Evolutionary conservation across 2,329 filamentous ascomycete species (phyloP).

Genomic region (Pseudocercospora musae): DNA sequence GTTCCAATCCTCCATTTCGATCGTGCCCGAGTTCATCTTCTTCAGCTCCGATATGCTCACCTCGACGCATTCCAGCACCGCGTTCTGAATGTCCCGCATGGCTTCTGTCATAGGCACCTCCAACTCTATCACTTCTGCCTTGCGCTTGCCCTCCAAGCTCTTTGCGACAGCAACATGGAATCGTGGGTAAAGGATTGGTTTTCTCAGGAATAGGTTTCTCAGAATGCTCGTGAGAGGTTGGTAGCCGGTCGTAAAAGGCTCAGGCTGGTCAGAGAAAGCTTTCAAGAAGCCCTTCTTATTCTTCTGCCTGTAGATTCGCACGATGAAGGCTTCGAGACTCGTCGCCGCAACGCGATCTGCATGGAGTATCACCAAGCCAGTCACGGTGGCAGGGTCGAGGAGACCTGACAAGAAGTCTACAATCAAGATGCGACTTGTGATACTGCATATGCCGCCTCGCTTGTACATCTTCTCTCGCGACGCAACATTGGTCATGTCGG

Average conservation of each 20-base stretch:
- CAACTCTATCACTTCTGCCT: conserved; percentile 94
- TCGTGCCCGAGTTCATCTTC: conserved; percentile 74
- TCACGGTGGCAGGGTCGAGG: conserved; percentile 78
- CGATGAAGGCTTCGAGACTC: conserved; percentile 89
- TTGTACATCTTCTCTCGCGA: conserved; percentile 89
- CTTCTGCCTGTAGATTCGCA: conserved; percentile 88
- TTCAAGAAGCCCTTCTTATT: conserved; percentile 94
- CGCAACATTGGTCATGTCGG: conserved; percentile 83
- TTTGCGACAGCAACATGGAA: conserved; percentile 90
- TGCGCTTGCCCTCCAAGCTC: conserved; percentile 84
- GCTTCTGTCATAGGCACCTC: conserved; percentile 93
- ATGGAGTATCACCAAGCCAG: conserved; percentile 82
- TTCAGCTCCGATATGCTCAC: conserved; percentile 90
- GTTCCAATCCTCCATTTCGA: conserved; percentile 97
- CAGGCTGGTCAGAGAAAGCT: conserved; percentile 89
- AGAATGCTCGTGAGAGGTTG: conserved; percentile 85
- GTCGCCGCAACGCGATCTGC: conserved; percentile 83
- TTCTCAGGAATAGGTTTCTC: conserved; percentile 85
- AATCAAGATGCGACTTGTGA: conserved; percentile 91
- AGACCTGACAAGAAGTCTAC: conserved; percentile 87
- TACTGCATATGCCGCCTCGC: conserved; percentile 85
- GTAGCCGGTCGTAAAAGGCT: conserved; percentile 85
- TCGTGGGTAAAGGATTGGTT: conserved; percentile 84
- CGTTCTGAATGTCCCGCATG: conserved; percentile 91
- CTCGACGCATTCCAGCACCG: conserved; percentile 93